Evolutionary conservation across 805 yeast species (phyloP).

Genomic region (Kluyveromyces aestuarii): DNA sequence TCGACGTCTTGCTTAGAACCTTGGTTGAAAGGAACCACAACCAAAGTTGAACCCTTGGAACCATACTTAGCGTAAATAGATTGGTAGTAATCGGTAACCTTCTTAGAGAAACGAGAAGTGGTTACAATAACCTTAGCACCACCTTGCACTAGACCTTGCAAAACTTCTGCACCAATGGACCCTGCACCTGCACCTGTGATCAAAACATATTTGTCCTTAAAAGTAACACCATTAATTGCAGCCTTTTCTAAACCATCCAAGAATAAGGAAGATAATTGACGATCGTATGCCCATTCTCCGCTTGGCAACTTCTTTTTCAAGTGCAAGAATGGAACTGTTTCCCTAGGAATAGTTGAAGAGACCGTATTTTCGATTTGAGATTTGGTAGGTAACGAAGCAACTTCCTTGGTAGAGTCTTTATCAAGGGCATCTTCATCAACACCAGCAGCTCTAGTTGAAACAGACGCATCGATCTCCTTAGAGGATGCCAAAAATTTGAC

Average conservation of each 20-base stretch:
- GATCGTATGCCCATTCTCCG: constrained; percentile 82
- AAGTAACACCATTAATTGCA: constrained; percentile 89
- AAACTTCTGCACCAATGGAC: constrained; percentile 94
- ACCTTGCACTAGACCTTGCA: constrained; percentile 91
- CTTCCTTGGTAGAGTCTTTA: constrained; percentile 59
- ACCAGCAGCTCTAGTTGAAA: constrained; percentile 49
- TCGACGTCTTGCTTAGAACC: constrained; percentile 93
- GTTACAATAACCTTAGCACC: constrained; percentile 97
- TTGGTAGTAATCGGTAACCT: constrained; percentile 94
- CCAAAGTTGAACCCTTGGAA: constrained; percentile 82
- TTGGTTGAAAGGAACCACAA: constrained; percentile 98
- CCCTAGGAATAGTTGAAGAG: constrained; percentile 63
- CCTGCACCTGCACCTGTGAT: constrained; percentile 99
- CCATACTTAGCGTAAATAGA: constrained; percentile 87
- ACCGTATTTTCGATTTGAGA: constrained; percentile 65
- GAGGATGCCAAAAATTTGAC: constrained; percentile 59
- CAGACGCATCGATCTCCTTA: constrained; percentile 61
- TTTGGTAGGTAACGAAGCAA: constrained; percentile 72
- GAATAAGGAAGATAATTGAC: constrained; percentile 63
- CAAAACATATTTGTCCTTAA: constrained; percentile 78
- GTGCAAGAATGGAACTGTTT: constrained; percentile 91
- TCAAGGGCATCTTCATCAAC: constrained; percentile 41
- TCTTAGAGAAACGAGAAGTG: constrained; percentile 88
- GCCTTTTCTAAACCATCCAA: constrained; percentile 88
- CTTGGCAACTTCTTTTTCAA: constrained; percentile 65